A percentile compares a stretch with the other conserved stretches of the same genome.
phyloP scores from a whole-genome alignment of 2,329 filamentous ascomycete genomes.

The Penicillium sp. region DNA sequence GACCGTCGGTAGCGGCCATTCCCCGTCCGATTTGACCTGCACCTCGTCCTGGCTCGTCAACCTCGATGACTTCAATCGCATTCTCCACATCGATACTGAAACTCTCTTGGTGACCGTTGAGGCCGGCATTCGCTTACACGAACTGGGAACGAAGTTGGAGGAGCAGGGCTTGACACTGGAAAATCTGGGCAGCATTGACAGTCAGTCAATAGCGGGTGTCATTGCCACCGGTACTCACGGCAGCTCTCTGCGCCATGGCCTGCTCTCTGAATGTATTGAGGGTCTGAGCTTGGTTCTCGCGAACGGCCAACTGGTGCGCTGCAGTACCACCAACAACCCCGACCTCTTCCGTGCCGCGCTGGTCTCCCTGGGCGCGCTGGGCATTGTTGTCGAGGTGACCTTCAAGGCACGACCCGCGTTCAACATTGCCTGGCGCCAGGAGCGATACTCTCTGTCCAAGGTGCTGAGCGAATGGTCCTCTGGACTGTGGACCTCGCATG shows the following conservation, averaged over 20 bases:
- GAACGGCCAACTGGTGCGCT: slow-evolving; percentile 72
- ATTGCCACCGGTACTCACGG: slow-evolving; percentile 94
- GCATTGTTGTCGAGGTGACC: slow-evolving; percentile 87
- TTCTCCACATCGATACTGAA: slow-evolving; percentile 69
- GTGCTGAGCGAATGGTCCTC: slow-evolving; percentile 72
- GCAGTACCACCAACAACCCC: slow-evolving; percentile 66
- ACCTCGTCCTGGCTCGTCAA: slow-evolving; percentile 95
- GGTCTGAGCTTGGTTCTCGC: slow-evolving; percentile 78
- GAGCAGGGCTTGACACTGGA: slow-evolving; percentile 78
- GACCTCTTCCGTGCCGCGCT: slow-evolving; percentile 87
- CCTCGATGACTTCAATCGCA: slow-evolving; percentile 75
- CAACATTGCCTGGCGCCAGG: slow-evolving; percentile 84
- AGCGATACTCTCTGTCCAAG: slow-evolving; percentile 67
- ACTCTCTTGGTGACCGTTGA: slow-evolving; percentile 73
- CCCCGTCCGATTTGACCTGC: slow-evolving; percentile 87
- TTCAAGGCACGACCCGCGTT: slow-evolving; percentile 78
- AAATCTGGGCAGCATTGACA: slow-evolving; percentile 91
- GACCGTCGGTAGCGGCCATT: slow-evolving; percentile 88
- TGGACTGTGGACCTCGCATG: slow-evolving; percentile 76
- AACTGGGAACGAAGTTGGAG: slow-evolving; percentile 73
- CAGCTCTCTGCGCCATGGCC: slow-evolving; percentile 77
- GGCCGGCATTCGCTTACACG: slow-evolving; percentile 80
- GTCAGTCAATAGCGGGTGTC: slow-evolving; percentile 88
- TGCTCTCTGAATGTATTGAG: slow-evolving; percentile 77
- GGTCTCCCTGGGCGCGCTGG: slow-evolving; percentile 83